These are phyloP conservation scores for Botrytis elliptica DNA, from an alignment of 2,329 filamentous ascomycete genomes.

Conservation along the genomic window DNA sequence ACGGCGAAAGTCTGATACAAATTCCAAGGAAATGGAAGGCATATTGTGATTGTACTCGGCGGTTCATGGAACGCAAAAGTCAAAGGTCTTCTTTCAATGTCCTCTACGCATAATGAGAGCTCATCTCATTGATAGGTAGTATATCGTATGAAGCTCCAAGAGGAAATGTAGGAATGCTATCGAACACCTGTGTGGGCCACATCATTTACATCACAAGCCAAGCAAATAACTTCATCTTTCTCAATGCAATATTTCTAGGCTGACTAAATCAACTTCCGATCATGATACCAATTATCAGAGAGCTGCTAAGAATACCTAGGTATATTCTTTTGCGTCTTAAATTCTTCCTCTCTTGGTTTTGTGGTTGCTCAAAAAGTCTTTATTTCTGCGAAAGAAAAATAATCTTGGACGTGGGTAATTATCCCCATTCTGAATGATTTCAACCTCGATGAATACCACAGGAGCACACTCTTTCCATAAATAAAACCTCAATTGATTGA, in stretches of 20 bases:
- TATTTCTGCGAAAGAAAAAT: too few species aligned
- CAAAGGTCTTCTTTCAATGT: not conserved
- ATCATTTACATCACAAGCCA: not conserved
- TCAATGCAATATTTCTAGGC: too few species aligned
- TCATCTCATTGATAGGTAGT: not conserved
- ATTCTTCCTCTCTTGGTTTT: too few species aligned
- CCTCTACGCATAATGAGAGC: not conserved
- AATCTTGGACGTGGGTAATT: not conserved
- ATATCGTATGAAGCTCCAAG: not conserved
- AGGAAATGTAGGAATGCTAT: not conserved
- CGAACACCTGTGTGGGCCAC: not conserved
- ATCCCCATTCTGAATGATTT: not conserved
- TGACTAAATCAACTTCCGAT: too few species aligned
- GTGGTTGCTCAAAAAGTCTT: too few species aligned
- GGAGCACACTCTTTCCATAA: not conserved
- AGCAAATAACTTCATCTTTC: too few species aligned
- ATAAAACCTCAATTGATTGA: fast-evolving
- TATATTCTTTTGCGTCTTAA: too few species aligned
- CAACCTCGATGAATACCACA: not conserved
- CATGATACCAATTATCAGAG: too few species aligned
- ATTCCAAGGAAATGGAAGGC: not conserved
- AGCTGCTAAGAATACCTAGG: too few species aligned
- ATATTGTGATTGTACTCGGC: not conserved
- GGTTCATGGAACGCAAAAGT: not conserved
- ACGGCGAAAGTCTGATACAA: not conserved